Evolutionary conservation across 1,139 yeast genomes (phyloP), one percentile per base, ranked within the genome.

Genomic region (Candida dubliniensis): DNA sequence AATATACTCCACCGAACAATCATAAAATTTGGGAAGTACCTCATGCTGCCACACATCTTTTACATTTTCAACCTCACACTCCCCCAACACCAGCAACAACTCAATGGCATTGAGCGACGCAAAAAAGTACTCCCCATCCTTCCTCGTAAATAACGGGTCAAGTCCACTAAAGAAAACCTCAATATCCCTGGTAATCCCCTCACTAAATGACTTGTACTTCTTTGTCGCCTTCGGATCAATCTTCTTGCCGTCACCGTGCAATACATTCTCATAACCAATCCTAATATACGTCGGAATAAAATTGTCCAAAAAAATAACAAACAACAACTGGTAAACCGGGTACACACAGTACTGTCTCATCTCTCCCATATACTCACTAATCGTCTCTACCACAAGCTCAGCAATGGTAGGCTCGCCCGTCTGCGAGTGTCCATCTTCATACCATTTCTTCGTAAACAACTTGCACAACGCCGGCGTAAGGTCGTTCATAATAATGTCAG

Each of bases 301-400:
- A 3, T 64, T 61, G 60, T 67, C 80, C 56, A 68, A 66, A 55
- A 65, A 69, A 41, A 63, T 71, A 48, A 63, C 68, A 52, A 75
- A 69, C n/a, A 76, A 71, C 36, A 74, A 68, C 54, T 67, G 72
- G 50, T 69, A 72, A 31, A 76, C 64, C 47, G 76, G 77, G 45
- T 72, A 73, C 2, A 76, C 64, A 3, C 76, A 70, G 45, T 74
- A 75, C 34, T 74, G 69, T 49, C 78, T 66, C 41, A 86, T 74
- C 48, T 88, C 96, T 31, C 72, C 76, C 64, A 86, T 70, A 59
- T 86, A 88, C 56, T 88, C 96, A 31, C 71, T 74, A n/a, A 87
- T 71, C 0, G 96, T 87, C 51, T 84, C 91, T 7, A 80, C 76
- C 23, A 85, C 80, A 53, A 40, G 18, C 45, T 74, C 75, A 0